Base-by-base conservation (phyloP, 768 basidiomycete species). In the Boletus tylopilopsis region DNA sequence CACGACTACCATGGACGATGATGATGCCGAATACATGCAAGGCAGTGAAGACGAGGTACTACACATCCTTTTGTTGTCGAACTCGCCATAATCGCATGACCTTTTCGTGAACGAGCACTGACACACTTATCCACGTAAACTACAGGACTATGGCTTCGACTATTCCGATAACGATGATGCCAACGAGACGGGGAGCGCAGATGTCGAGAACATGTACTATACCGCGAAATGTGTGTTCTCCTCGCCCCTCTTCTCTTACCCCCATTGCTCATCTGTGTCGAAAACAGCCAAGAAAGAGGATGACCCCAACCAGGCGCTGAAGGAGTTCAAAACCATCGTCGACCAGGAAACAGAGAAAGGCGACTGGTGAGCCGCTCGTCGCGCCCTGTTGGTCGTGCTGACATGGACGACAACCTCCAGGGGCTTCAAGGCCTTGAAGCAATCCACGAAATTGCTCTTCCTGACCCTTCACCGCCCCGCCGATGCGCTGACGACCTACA, bases 351-450 rank as follows among this genome's bases (percentile, higher is more conserved):
- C 85, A n/a, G 87, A 92, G 62, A 90, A 90, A 64, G 90, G 91
- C 32, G 95, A 98, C 61, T 97, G 95, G 94, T 94, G 60, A 50
- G 81, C 60, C 9, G 35, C 35, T 32, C 25, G 36, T 39, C 22
- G 53, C 41, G 10, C 13, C 21, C 6, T 10, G 10, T 16, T 6
- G 12, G 4, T 40, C 21, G 32, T 19, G 16, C 45, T 54, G 29
- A 56, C 25, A 15, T 36, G 7, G 12, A 11, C 27, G n/a, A 12
- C 29, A 10, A 15, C 53, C 30, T 53, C 48, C 27, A 97, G 94
- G 95, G 96, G 94, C 2, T 99, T 99, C 81, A 99, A 99, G 68
- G 91, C 94, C 6, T 78, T 99, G 51, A 99, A 99, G 62, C 96
- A 99, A 62, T 90, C 89, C 43, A 97, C 94, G 16, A 99, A 99